Conservation (phyloP, 768 basidiomycete species). For the Lepiota subincarnata region DNA sequence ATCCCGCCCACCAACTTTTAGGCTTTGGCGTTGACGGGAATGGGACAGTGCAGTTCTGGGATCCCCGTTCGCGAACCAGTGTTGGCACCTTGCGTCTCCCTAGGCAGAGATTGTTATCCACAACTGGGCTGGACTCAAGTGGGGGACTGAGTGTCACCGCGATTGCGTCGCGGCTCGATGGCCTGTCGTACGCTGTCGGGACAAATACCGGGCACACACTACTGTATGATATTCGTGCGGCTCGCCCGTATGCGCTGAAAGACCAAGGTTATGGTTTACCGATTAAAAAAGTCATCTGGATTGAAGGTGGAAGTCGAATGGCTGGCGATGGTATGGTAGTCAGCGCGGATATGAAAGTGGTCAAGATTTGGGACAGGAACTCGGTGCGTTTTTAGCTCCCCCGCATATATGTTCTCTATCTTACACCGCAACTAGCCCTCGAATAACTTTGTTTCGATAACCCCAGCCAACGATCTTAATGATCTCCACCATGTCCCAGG, state of each 20-base stretch:
- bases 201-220: constrained; percentile 94
- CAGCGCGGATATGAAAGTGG: constrained; percentile 93
- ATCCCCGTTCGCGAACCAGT: constrained; percentile 75
- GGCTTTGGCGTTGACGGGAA: constrained; percentile 86
- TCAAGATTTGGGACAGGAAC: constrained; percentile 94
- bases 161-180: constrained; percentile 80
- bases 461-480: constrained; percentile 85
- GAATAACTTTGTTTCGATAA: constrained; percentile 88
- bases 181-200: constrained; percentile 90
- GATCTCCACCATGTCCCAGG: constrained; percentile 86
- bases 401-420: constrained; percentile 1
- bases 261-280: constrained; percentile 97
- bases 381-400: constrained; percentile 45
- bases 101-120: constrained; percentile 42
- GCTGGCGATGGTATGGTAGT: constrained; percentile 85
- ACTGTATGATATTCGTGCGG: constrained; percentile 89
- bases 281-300: constrained; percentile 81
- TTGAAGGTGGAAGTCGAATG: constrained; percentile 81
- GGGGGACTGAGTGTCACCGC: constrained; percentile 68
- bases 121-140: constrained; percentile 26
- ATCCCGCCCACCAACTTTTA: constrained; percentile 86
- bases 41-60: constrained; percentile 94
- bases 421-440: constrained; percentile 50
- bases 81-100: constrained; percentile 72
- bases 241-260: constrained; percentile 79